A percentile compares a stretch with the other conserved stretches of the same genome.
Evolutionary conservation across 805 yeast species (phyloP).

Genomic region (Yarrowia deformans): DNA sequence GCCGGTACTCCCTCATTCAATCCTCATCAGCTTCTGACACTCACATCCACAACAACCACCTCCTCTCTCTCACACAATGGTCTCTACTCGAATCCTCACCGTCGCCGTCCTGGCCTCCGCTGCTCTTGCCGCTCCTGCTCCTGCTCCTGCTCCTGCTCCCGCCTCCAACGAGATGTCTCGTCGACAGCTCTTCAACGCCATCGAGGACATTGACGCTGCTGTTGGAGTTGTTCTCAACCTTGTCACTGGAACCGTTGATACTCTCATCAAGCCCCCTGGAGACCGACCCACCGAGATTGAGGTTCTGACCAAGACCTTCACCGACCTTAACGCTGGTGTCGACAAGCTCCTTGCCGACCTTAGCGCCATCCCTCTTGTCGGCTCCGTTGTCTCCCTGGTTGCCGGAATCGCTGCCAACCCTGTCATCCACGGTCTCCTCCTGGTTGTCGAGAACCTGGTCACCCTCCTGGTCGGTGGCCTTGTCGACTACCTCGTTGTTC

Average conservation of each 20-base stretch:
- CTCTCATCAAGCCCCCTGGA: slow-evolving; percentile 39
- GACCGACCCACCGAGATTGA: slow-evolving; percentile 24
- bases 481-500: slow-evolving; percentile 35
- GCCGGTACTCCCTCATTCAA: not conserved
- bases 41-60: not conserved
- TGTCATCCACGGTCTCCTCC: slow-evolving; percentile 30
- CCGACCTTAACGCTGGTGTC: slow-evolving; percentile 26
- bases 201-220: slow-evolving; percentile 21
- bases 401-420: slow-evolving; percentile 34
- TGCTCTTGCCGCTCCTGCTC: slow-evolving; percentile 38
- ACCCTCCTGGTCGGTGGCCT: slow-evolving; percentile 34
- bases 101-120: slow-evolving; percentile 14
- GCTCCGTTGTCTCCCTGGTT: slow-evolving; percentile 6
- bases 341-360: slow-evolving; percentile 36
- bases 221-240: slow-evolving; percentile 28
- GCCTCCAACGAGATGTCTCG: slow-evolving; percentile 7
- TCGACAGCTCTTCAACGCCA: slow-evolving; percentile 26
- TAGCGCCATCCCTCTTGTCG: slow-evolving; percentile 22
- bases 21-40: slow-evolving; percentile 33
- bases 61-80: slow-evolving; percentile 26
- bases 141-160: slow-evolving; percentile 29
- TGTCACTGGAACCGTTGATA: slow-evolving; percentile 21
- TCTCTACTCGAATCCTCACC: slow-evolving; percentile 18
- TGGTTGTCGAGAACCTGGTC: slow-evolving; percentile 25
- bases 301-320: slow-evolving; percentile 20